Percentiles rank a stretch among this genome's conserved stretches.
These are phyloP conservation scores for Mollisia scopiformis DNA, from an alignment of 2,329 filamentous ascomycete genomes.

Conservation along the genomic window DNA sequence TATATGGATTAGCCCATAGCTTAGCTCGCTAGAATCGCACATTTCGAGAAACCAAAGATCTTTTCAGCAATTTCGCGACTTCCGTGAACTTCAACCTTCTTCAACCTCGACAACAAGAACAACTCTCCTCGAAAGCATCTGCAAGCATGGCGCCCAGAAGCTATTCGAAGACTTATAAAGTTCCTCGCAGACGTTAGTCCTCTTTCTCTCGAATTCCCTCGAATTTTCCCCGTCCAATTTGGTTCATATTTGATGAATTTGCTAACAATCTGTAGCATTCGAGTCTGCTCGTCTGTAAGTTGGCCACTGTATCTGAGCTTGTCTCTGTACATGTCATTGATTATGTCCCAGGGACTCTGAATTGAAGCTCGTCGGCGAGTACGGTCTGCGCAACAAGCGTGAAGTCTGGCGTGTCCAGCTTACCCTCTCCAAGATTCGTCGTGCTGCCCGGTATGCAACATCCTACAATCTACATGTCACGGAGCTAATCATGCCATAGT, in stretches of 20 bases:
- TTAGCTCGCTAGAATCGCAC: background rate
- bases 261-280: constrained; percentile 66
- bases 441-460: constrained; percentile 90
- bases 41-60: background rate
- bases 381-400: constrained; percentile 99
- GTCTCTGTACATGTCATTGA: constrained; percentile 96
- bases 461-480: background rate
- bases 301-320: constrained; percentile 99
- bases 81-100: background rate
- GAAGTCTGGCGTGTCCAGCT: constrained; percentile 99
- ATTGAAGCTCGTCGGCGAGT: constrained; percentile 99
- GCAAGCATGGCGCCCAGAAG: constrained; percentile 59
- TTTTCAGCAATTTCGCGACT: background rate
- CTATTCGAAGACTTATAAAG: constrained; percentile 99
- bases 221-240: background rate
- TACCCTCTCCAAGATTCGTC: constrained; percentile 99
- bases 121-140: constrained; percentile 5
- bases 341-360: constrained; percentile 86
- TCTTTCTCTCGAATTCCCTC: background rate
- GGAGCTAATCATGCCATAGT: constrained; percentile 55
- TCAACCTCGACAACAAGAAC: background rate
- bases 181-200: constrained; percentile 75
- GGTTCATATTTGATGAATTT: constrained; percentile 11
- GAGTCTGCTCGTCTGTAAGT: constrained; percentile 99
- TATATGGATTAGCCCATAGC: background rate